Evolutionary conservation across 176 grass and related monocot species (phyloP).

Genomic region (Aegilops speltoides): DNA sequence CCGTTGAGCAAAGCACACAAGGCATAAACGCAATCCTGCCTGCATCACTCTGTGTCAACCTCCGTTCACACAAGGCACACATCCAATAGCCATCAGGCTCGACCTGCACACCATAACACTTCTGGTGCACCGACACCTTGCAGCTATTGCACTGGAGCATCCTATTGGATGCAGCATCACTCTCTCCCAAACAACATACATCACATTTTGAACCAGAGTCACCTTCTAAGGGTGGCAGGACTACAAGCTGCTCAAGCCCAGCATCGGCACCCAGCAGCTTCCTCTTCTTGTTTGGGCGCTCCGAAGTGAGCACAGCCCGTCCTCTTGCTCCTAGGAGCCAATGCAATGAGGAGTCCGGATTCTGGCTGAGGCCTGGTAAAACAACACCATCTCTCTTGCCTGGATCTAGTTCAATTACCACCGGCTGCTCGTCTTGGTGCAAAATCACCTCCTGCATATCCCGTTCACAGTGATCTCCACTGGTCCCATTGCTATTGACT

Average conservation of each 20-base stretch:
- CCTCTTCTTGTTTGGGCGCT: conserved; percentile 91
- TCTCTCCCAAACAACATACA: conserved; percentile 66
- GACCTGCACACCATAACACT: conserved; percentile 92
- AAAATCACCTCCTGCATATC: conserved; percentile 48
- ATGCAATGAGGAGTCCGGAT: not conserved
- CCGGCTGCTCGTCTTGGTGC: conserved; percentile 31
- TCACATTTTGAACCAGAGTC: conserved; percentile 58
- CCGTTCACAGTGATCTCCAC: conserved; percentile 22
- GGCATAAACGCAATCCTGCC: conserved; percentile 30
- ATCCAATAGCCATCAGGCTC: conserved; percentile 57
- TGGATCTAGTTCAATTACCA: conserved; percentile 40
- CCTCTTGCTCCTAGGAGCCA: conserved; percentile 62
- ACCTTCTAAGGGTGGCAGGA: conserved; percentile 44
- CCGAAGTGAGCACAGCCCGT: conserved; percentile 75
- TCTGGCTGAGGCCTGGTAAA: not conserved
- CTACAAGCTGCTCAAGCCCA: conserved; percentile 66
- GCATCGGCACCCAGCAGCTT: conserved; percentile 88
- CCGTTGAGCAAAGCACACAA: conserved; percentile 88
- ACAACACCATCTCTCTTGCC: not conserved
- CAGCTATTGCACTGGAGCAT: conserved; percentile 74
- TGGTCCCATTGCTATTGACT: not conserved
- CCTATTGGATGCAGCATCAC: conserved; percentile 43
- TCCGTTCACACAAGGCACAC: conserved; percentile 64
- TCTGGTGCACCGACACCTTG: conserved; percentile 79
- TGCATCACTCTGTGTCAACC: conserved; percentile 42